Base-by-base conservation (phyloP, 257 asterid genomes). In the Solanum commersonii region DNA sequence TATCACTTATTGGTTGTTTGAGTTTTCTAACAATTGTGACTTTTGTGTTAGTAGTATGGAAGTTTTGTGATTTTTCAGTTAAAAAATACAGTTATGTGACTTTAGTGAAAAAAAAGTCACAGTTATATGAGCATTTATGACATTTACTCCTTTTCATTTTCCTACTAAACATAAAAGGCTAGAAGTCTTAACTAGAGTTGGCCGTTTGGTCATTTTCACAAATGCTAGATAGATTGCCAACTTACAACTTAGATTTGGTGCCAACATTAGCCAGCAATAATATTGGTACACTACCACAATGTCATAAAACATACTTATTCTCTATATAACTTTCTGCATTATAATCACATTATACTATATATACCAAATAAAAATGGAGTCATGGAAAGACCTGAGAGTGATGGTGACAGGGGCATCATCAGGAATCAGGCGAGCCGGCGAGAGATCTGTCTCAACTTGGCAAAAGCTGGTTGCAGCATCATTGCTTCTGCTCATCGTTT, bases 391-490 rank as follows among this genome's bases (percentile, higher is more conserved):
- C 34, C 38, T 86, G 12, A 59, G 23, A 6, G 91, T 89, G 20
- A 86, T 89, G 82, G 73, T 87, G 49, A 89, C 91, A 18, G 91
- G 91, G 22, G 89, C 91, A 0, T 89, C 91, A 2, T 89, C 89
- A 31, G 89, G 89, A 9, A 44, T 86, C 10, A 89, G 91, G 33
- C 63, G 22, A 83, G 89, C 10, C 89, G 91, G 33, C 63, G 22
- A 83, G 89, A 89, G 23, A 88, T 92, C 85, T 90, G 94, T 74
- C n/a, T 91, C 5, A 91, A 92, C 79, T 81, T 92, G 56, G 96
- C 90, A 3, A 88, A 91, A 83, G 90, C 94, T 37, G 94, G 95
- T 14, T 92, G 95, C 88, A 91, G 88, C 44, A 82, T 92, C 56
- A 23, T 37, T 20, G 49, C 83, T 20, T 27, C 83, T 0, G 52